A percentile compares a stretch with the other conserved stretches of the same genome.
These are phyloP conservation scores for Senna tora DNA, from an alignment of 306 rosid genomes.

Conservation along the genomic window DNA sequence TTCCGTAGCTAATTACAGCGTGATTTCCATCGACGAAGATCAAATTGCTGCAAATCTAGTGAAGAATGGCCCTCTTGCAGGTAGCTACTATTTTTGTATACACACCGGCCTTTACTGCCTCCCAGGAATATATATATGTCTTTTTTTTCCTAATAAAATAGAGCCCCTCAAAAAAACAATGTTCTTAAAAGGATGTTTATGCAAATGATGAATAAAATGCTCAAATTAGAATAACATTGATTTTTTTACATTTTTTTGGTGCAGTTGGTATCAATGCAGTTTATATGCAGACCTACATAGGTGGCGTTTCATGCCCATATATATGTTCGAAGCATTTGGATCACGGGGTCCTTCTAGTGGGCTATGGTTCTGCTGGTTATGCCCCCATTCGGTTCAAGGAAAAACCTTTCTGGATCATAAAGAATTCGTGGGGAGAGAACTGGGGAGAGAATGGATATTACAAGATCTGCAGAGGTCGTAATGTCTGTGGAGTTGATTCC, in stretches of 20 bases:
- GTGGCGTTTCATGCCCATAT: constrained; percentile 91
- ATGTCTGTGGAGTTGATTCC: constrained; percentile 89
- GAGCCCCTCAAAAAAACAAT: too few relatives aligned
- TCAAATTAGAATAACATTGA: constrained; percentile 17
- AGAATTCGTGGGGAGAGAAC: constrained; percentile 89
- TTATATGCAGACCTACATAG: constrained; percentile 85
- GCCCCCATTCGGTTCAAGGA: constrained; percentile 86
- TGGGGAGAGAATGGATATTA: constrained; percentile 97
- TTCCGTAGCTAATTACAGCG: constrained; percentile 81
- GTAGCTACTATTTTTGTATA: constrained; percentile 41
- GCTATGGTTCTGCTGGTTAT: constrained; percentile 73
- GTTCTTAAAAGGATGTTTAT: not conserved
- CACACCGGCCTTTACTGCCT: not conserved
- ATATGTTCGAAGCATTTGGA: constrained; percentile 64
- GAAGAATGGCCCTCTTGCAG: constrained; percentile 89
- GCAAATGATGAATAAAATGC: constrained; percentile 6
- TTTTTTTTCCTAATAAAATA: not conserved
- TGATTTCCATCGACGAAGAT: constrained; percentile 77
- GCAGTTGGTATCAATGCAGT: constrained; percentile 90
- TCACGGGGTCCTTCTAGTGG: constrained; percentile 95
- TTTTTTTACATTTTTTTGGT: constrained; percentile 32
- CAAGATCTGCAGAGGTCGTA: constrained; percentile 80
- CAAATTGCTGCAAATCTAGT: constrained; percentile 96
- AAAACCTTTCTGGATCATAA: constrained; percentile 87
- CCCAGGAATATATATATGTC: too few relatives aligned